Conservation (phyloP, 768 basidiomycete genomes). For the Dioszegia crocea region DNA sequence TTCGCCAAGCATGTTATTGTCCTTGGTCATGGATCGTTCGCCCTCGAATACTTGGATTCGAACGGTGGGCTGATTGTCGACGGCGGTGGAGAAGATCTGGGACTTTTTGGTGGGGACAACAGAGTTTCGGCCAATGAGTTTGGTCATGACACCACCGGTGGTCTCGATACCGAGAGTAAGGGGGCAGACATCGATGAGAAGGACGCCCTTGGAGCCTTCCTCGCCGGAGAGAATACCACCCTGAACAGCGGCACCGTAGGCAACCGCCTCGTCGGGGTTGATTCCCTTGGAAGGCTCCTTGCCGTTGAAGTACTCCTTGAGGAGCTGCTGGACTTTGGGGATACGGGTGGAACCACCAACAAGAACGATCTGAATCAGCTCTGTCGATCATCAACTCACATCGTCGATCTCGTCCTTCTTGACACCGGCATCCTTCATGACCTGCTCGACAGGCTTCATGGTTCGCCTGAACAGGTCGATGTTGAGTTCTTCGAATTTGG, state of each 20-base stretch:
- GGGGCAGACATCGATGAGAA: conserved; percentile 91
- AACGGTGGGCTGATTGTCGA: conserved; percentile 52
- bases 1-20: conserved; percentile 97
- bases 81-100: conserved; percentile 51
- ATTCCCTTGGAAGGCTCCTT: conserved; percentile 99
- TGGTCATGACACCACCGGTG: conserved; percentile 97
- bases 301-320: conserved; percentile 97
- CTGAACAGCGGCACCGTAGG: conserved; percentile 98
- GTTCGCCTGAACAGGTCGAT: conserved; percentile 99
- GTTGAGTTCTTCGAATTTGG: conserved; percentile 98
- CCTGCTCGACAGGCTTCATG: conserved; percentile 98
- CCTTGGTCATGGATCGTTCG: conserved; percentile 96
- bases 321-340: conserved; percentile 92
- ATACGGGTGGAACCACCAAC: conserved; percentile 99
- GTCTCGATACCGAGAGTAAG: conserved; percentile 71
- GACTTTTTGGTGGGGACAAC: conserved; percentile 51
- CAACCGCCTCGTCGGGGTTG: conserved; percentile 98
- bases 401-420: conserved; percentile 97
- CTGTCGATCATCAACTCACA: conserved; percentile 52
- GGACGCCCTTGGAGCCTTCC: conserved; percentile 78
- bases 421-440: conserved; percentile 93
- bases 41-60: conserved; percentile 63
- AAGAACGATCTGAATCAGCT: conserved; percentile 64
- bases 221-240: conserved; percentile 96
- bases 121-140: conserved; percentile 62